A percentile compares a stretch with the other conserved stretches of the same genome.
These are phyloP conservation scores for Martensiomyces pterosporus DNA, from an alignment of 192 early-diverging fungal species.

Conservation along the genomic window DNA sequence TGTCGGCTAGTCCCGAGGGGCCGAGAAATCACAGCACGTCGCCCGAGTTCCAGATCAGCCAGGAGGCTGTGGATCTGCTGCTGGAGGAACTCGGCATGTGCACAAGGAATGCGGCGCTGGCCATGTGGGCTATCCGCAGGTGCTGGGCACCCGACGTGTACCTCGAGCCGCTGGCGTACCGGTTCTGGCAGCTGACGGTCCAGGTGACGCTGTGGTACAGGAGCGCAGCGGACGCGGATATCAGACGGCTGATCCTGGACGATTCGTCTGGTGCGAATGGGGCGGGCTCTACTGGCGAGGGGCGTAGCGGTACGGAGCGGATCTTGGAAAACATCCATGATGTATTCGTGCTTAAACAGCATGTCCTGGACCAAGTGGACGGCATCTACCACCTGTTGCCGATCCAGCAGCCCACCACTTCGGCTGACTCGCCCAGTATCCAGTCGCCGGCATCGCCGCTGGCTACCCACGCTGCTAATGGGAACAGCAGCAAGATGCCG, in stretches of 20 bases:
- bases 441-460: no score
- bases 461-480: no score
- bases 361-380: constrained; percentile 2
- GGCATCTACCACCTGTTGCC: no score
- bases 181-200: constrained; percentile 40
- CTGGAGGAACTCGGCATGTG: constrained; percentile 3
- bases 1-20: not conserved
- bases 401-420: no score
- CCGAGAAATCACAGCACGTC: not conserved
- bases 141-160: constrained; percentile 35
- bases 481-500: no score
- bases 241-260: constrained; percentile 12
- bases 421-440: no score
- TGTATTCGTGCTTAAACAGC: constrained; percentile 6
- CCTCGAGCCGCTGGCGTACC: constrained; percentile 21
- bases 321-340: constrained; percentile 25
- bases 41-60: not conserved
- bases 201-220: constrained; percentile 29
- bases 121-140: constrained; percentile 17
- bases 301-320: constrained; percentile 6
- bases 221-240: constrained; percentile 2
- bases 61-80: constrained; percentile 1
- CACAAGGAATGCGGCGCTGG: constrained; percentile 14
- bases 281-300: not conserved
- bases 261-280: not conserved